Evolutionary conservation across 805 yeast species (phyloP).

Genomic region (Vanderwaltozyma polyspora): DNA sequence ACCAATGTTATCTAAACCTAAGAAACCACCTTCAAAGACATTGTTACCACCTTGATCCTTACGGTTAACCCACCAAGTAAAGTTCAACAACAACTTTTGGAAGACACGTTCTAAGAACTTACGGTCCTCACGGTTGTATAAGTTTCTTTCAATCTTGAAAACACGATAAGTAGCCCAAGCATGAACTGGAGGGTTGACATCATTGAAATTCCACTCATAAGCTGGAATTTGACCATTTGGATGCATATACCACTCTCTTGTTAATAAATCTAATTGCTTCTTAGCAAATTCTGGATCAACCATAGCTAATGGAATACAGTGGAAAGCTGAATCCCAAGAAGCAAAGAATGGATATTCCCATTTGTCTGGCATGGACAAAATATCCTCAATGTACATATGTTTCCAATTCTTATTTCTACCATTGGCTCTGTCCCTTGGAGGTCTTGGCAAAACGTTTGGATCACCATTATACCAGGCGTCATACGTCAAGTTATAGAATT

Average conservation of each 20-base stretch:
- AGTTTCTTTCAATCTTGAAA: conserved; percentile 74
- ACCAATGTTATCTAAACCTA: conserved; percentile 89
- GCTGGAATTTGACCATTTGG: conserved; percentile 98
- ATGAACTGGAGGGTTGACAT: conserved; percentile 95
- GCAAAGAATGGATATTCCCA: conserved; percentile 96
- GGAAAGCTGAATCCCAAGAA: conserved; percentile 96
- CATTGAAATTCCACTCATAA: conserved; percentile 91
- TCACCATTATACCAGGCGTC: conserved; percentile 84
- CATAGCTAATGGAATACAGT: conserved; percentile 86
- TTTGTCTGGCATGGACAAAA: conserved; percentile 83
- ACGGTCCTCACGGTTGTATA: conserved; percentile 72
- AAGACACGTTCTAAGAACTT: conserved; percentile 84
- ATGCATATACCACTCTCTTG: conserved; percentile 96
- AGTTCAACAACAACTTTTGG: conserved; percentile 78
- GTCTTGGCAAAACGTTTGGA: conserved; percentile 60
- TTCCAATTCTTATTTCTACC: conserved; percentile 87
- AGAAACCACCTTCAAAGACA: conserved; percentile 87
- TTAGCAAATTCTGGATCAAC: conserved; percentile 89
- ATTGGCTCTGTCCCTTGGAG: conserved; percentile 69
- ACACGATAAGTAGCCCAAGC: conserved; percentile 91
- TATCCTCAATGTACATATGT: conserved; percentile 78
- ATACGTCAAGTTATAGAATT: conserved; percentile 77
- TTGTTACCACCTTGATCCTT: conserved; percentile 80
- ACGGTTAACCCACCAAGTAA: conserved; percentile 96
- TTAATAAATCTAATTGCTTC: conserved; percentile 70